Percentiles rank a stretch among this genome's conserved stretches.
Conservation (phyloP, 2,329 filamentous ascomycete genomes). For the Fusarium ambrosium region DNA sequence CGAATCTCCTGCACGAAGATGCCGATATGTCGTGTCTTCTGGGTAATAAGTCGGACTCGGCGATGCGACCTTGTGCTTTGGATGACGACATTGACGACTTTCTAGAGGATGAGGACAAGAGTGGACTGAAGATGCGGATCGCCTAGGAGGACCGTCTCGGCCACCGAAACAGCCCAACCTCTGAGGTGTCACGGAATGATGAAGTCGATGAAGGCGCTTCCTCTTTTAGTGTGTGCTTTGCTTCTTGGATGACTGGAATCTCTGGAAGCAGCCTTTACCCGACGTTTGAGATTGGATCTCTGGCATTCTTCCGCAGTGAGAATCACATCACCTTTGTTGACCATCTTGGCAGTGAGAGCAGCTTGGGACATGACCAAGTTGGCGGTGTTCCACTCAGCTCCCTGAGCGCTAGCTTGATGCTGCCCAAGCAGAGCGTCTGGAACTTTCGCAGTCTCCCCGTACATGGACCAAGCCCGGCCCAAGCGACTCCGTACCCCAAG, state of each 20-base stretch:
- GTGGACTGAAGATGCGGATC: slow-evolving; percentile 32
- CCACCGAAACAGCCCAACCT: slow-evolving; percentile 22
- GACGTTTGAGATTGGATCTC: slow-evolving; percentile 67
- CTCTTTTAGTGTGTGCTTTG: slow-evolving; percentile 48
- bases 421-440: slow-evolving; percentile 64
- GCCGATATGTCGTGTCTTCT: slow-evolving; percentile 65
- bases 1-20: slow-evolving; percentile 60
- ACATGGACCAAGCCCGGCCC: slow-evolving; percentile 39
- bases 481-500: slow-evolving; percentile 45
- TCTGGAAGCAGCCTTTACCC: slow-evolving; percentile 66
- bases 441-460: slow-evolving; percentile 54
- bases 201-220: slow-evolving; percentile 36
- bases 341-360: slow-evolving; percentile 62
- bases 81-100: slow-evolving; percentile 15
- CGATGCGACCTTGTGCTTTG: neutral
- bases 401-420: slow-evolving; percentile 67
- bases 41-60: slow-evolving; percentile 8
- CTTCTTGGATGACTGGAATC: slow-evolving; percentile 53
- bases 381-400: slow-evolving; percentile 66
- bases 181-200: slow-evolving; percentile 34
- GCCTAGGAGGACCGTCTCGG: slow-evolving; percentile 41
- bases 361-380: slow-evolving; percentile 62
- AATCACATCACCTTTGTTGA: slow-evolving; percentile 63
- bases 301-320: slow-evolving; percentile 64
- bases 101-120: slow-evolving; percentile 19